Percentiles rank a stretch among this genome's conserved stretches.
Conservation (phyloP, 2,329 filamentous ascomycete genomes). For the Cryphonectria nitschkei region DNA sequence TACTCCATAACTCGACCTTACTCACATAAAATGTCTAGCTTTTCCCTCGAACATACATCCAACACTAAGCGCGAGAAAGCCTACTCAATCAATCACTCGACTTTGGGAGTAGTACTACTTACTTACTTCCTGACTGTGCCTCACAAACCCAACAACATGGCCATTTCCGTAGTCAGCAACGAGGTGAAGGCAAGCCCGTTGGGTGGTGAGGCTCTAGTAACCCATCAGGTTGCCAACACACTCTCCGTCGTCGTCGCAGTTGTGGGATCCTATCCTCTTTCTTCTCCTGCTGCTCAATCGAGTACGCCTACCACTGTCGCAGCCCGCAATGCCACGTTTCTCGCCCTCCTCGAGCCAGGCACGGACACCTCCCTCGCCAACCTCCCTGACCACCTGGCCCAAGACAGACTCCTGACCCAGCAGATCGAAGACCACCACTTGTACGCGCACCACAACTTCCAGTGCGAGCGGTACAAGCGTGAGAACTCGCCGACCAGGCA, state of each 20-base stretch:
- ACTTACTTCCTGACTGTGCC: neutral
- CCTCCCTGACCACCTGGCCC: neutral
- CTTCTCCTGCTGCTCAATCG: neutral
- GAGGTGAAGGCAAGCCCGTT: neutral
- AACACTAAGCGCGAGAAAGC: too few relatives aligned
- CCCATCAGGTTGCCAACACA: neutral
- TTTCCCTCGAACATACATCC: too few relatives aligned
- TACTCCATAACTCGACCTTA: neutral
- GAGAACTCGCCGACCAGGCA: neutral
- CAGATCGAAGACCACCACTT: neutral
- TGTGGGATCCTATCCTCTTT: neutral
- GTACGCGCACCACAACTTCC: neutral
- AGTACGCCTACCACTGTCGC: too few relatives aligned
- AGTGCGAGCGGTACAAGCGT: neutral
- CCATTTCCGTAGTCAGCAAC: neutral
- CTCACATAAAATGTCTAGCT: too few relatives aligned
- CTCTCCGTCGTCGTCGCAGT: neutral
- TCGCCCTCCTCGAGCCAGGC: neutral
- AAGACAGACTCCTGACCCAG: neutral
- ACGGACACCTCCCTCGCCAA: neutral
- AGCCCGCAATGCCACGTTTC: neutral
- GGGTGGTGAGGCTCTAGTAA: neutral
- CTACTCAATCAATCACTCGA: neutral
- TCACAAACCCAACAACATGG: neutral
- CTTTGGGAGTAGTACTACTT: too few relatives aligned